These are phyloP conservation scores for Posidonia oceanica DNA, from an alignment of 116 monocot genomes.

Conservation along the genomic window DNA sequence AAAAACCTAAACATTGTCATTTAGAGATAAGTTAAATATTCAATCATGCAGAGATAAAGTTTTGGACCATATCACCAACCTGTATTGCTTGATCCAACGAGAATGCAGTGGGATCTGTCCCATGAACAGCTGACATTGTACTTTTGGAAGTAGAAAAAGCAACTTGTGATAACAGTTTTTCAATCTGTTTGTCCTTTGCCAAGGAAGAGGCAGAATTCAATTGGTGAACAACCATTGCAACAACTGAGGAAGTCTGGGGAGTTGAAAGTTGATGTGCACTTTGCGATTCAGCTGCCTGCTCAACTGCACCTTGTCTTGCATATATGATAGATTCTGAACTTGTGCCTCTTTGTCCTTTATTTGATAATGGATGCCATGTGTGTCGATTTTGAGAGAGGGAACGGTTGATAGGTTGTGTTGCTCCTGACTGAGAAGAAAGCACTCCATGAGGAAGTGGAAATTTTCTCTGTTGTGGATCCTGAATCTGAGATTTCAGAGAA, in stretches of 20 bases:
- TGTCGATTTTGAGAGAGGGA: conserved; percentile 21
- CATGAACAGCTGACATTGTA: no score
- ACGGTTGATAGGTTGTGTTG: conserved; percentile 22
- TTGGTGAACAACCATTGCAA: conserved; percentile 21
- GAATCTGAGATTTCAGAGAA: conserved; percentile 28
- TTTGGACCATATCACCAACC: conserved; percentile 12
- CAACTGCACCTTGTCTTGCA: conserved; percentile 50
- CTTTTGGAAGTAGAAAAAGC: no score
- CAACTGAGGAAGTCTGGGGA: conserved; percentile 27
- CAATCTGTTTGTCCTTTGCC: conserved; percentile 28
- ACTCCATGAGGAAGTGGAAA: conserved; percentile 29
- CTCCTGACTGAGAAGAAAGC: conserved; percentile 23
- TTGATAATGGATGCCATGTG: conserved; percentile 31
- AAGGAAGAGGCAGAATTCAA: conserved; percentile 8
- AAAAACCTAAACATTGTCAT: no score
- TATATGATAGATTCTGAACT: conserved; percentile 25
- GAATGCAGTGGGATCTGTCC: conserved; percentile 10
- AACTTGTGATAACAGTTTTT: conserved; percentile 14
- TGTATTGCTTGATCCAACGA: conserved; percentile 23
- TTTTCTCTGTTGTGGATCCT: conserved; percentile 33
- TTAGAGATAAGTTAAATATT: no score
- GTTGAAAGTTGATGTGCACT: conserved; percentile 17
- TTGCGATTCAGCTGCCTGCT: conserved; percentile 9
- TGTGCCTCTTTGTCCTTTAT: conserved; percentile 35
- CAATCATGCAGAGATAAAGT: no score